Evolutionary conservation across 2,329 filamentous ascomycete species (phyloP), one percentile per base, ranked within the genome.

Genomic region (Trichoderma polysporum): DNA sequence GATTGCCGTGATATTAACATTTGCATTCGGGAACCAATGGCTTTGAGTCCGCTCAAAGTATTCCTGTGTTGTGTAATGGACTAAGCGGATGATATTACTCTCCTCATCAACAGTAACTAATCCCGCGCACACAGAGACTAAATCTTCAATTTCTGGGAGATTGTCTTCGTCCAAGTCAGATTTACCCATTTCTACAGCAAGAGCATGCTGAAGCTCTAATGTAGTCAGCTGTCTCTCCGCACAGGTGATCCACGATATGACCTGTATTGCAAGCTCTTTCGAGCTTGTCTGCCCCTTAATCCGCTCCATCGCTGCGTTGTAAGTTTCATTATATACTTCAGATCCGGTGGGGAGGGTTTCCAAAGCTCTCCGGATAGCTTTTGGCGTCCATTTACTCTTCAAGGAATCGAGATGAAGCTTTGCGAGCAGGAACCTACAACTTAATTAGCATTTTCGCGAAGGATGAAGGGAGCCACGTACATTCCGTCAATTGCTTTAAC

Each of bases 21-120:
- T 66, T 0, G 74, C 75, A 45, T 72, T 25, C 0, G 75, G 74
- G 65, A 82, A 77, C 73, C 76, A 79, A 2, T 53, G 25, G 0
- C 8, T 39, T 12, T 66, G 54, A 1, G 69, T 78, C 22, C 68
- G 53, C n/a, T 79, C 73, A 33, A 84, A 77, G 69, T 81, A 84
- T 49, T 83, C 76, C 45, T 83, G 78, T 1, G 80, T 75, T 0
- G 82, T 84, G 63, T 81, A 80, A 68, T 84, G 82, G 1, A 82
- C 79, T 0, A 84, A 68, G 2, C 80, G 75, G 10, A 83, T 72
- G 29, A 78, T 72, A 27, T 73, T 52, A 59, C 74, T 82, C 45
- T 79, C 69, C 49, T 77, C 64, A 47, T 84, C 79, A 2, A 81
- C 39, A 0, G 75, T 79, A 2, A 84, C 77, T 8, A 85, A 59